A percentile compares a stretch with the other conserved stretches of the same genome.
Evolutionary conservation across 2,329 filamentous ascomycete species (phyloP).

Genomic region (Fusarium drepaniforme): DNA sequence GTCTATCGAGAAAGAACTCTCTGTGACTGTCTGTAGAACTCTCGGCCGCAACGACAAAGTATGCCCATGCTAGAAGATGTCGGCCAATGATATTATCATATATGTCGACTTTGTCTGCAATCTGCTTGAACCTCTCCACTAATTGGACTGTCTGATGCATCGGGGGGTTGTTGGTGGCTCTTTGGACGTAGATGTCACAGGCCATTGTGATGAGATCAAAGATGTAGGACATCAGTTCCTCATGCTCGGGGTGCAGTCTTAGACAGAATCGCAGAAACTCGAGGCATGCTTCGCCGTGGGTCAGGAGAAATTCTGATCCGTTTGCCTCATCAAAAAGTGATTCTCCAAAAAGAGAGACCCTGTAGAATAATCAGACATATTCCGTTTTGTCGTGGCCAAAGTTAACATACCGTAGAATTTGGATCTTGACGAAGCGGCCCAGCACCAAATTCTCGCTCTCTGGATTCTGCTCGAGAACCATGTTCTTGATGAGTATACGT

Average conservation of each 20-base stretch:
- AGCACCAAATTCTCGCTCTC: not conserved
- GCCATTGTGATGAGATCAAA: conserved; percentile 18
- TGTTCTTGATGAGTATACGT: not conserved
- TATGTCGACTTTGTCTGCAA: conserved; percentile 6
- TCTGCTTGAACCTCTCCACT: conserved; percentile 6
- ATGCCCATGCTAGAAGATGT: conserved; percentile 17
- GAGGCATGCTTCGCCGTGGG: conserved; percentile 8
- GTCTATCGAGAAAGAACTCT: not conserved
- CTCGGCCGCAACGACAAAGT: conserved; percentile 19
- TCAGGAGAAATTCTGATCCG: conserved; percentile 11
- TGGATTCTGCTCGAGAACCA: not conserved
- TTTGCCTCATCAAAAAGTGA: conserved; percentile 11
- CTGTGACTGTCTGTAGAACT: conserved; percentile 5
- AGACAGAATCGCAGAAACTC: conserved; percentile 22
- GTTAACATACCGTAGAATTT: conserved; percentile 8
- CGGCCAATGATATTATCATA: conserved; percentile 9
- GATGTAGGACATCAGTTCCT: conserved; percentile 14
- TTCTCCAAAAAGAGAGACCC: conserved; percentile 17
- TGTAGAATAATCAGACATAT: not conserved
- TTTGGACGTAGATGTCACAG: conserved; percentile 15
- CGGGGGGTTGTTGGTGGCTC: conserved; percentile 3
- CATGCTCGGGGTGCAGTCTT: conserved; percentile 7
- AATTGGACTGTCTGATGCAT: not conserved
- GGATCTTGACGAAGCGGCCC: conserved; percentile 12
- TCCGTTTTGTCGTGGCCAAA: too few species aligned